Base-by-base conservation (phyloP, 768 basidiomycete genomes). In the Lactifluus subvellereus region DNA sequence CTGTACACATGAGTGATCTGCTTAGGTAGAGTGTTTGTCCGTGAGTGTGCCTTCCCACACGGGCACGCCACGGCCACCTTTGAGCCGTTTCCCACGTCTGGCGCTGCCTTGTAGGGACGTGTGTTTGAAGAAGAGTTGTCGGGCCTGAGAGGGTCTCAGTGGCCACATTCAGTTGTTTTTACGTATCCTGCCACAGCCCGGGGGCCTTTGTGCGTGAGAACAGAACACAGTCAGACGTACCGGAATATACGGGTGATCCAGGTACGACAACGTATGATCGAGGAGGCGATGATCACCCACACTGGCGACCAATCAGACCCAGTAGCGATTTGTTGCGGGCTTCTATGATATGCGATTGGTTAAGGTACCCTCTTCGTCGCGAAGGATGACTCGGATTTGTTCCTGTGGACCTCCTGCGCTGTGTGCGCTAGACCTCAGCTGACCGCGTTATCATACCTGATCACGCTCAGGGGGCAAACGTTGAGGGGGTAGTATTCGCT, bases 351-450 rank as follows among this genome's bases (percentile, higher is more conserved):
- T 27, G 33, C 6, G 32, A 16, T 40, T 9, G n/a, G 16, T 18
- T 13, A 35, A 27, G 10, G 40, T 6, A 43, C 49, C n/a, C 37
- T 7, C 51, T 54, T 54, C 42, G 35, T 52, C 27, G 56, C 43
- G 30, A 53, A 9, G 27, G 20, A 30, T 37, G 59, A 20, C 20
- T 45, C 7, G 45, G 20, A 14, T 22, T 35, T 32, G 51, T 63
- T 48, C 57, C 62, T 40, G 52, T 54, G 57, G 61, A 52, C 27
- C 20, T n/a, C 40, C 35, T 20, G 40, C 52, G 43, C 61, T 32
- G 11, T 37, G 42, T 37, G 43, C 45, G 47, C 37, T 16, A n/a
- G 22, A 18, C 43, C 40, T 57, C 22, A 43, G 33, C 30, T 38
- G 61, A 37, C 40, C n/a, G 16, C 42, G 6, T 55, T 57, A 35